phyloP scores from a whole-genome alignment of 805 yeast genomes.

The Cyberlindnera euphorbiae region DNA sequence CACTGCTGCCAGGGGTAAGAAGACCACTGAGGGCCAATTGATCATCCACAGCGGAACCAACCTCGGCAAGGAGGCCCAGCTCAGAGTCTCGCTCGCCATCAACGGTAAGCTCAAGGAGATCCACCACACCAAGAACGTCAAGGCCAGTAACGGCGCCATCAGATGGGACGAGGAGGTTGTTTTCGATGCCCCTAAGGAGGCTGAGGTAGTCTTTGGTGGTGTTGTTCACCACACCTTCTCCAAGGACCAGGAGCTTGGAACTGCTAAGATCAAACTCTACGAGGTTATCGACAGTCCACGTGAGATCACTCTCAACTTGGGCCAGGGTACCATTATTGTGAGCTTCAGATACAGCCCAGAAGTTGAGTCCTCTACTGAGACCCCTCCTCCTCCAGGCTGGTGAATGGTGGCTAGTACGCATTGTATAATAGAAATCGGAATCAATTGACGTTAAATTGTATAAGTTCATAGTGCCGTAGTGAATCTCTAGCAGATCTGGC shows the following conservation, averaged over 20 bases:
- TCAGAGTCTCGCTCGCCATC: conserved; percentile 48
- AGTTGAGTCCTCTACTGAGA: conserved; percentile 12
- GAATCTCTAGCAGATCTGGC: too few relatives aligned
- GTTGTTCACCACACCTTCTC: conserved; percentile 71
- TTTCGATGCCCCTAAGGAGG: conserved; percentile 63
- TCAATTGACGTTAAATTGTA: not conserved
- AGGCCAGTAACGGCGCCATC: conserved; percentile 41
- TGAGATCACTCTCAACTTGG: conserved; percentile 35
- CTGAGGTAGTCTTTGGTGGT: conserved; percentile 54
- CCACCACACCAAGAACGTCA: conserved; percentile 57
- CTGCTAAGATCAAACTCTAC: conserved; percentile 45
- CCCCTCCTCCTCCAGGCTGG: conserved; percentile 23
- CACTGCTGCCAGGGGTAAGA: conserved; percentile 15
- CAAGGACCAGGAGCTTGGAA: conserved; percentile 60
- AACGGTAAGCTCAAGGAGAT: conserved; percentile 48
- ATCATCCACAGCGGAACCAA: conserved; percentile 46
- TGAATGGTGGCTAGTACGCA: conserved; percentile 9
- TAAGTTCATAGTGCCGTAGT: too few relatives aligned
- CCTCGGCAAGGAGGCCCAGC: conserved; percentile 39
- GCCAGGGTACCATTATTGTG: conserved; percentile 38
- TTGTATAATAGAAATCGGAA: conserved; percentile 2
- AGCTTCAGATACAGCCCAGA: conserved; percentile 34
- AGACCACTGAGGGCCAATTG: conserved; percentile 40
- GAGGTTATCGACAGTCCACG: conserved; percentile 45
- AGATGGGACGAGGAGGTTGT: conserved; percentile 61